Base-by-base conservation (phyloP, 2,329 filamentous ascomycete genomes). In the Colletotrichum sp. region DNA sequence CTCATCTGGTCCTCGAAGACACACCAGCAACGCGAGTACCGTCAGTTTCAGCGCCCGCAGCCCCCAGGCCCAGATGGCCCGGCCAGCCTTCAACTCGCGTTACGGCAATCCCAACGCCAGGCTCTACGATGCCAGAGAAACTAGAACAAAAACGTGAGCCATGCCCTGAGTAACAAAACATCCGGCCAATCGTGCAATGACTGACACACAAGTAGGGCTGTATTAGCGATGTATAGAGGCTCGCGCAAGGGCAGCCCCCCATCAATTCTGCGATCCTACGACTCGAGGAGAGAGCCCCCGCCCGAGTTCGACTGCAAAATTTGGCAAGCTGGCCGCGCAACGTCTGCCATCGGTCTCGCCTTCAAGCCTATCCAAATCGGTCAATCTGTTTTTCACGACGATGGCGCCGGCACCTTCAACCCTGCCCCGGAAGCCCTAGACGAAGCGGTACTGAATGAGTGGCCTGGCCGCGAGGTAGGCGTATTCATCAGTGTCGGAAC, bases 261-360 rank as follows among this genome's bases (percentile, higher is more conserved):
- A 4, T 93, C 93, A 11, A 84, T 98, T 73, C 87, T 99, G 69
- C 93, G 97, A 77, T 98, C 96, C 3, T 99, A 99, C 84, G 96
- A 98, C 82, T 98, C 97, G 18, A 91, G 96, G 79, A 95, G 94
- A 82, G 97, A 98, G 82, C 94, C 96, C 1, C 90, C 95, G 0
- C 94, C 96, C 4, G 96, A 98, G 82, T 96, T 95, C 75, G 94
- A 98, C 80, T 98, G 96, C 84, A 98, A 93, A 59, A 97, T 99
- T 71, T 99, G 97, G 97, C 93, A 99, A 84, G 97, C 97, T 6
- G 97, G 97, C 13, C 92, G 97, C 74, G 97, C 97, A n/a, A 99
- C 97, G 1, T 95, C 91, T 67, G 95, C 97, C 1, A 97, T 96
- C 1, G 95, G 94, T 1, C 87, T 98, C 57, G 97, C 97, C 2